Percentiles rank a stretch among this genome's conserved stretches.
Conservation (phyloP, 495 filamentous ascomycete genomes). For the Tuber borchii region DNA sequence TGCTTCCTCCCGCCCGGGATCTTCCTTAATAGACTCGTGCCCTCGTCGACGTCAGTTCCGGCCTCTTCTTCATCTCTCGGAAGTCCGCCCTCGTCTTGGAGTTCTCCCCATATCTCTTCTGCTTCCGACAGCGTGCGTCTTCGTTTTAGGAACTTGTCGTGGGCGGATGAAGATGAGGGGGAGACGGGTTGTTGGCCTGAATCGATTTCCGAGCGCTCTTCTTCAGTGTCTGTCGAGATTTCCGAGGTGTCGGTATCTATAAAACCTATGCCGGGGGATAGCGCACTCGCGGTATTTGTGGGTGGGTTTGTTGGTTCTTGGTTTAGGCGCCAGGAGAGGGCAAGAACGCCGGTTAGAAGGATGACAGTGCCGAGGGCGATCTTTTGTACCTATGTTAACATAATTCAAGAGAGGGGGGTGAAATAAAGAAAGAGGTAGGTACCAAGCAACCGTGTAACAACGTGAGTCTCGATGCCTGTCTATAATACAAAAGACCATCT, state of each 20-base stretch:
- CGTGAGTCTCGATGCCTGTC: conserved; percentile 71
- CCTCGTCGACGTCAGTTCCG: conserved; percentile 16
- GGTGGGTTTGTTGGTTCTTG: conserved; percentile 56
- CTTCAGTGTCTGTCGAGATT: conserved; percentile 43
- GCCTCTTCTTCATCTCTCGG: conserved; percentile 10
- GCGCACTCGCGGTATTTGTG: conserved; percentile 54
- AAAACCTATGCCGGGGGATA: conserved; percentile 64
- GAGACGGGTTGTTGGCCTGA: conserved; percentile 46
- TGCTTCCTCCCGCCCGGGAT: conserved; percentile 31
- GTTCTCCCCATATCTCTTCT: conserved; percentile 61
- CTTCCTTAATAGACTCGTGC: conserved; percentile 21
- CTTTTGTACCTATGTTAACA: conserved; percentile 19
- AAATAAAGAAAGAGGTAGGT: conserved; percentile 6
- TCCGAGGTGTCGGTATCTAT: conserved; percentile 51
- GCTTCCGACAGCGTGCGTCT: conserved; percentile 47
- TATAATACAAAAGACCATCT: conserved; percentile 95
- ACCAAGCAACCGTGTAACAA: conserved; percentile 66
- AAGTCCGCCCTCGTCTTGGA: conserved; percentile 52
- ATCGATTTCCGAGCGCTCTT: conserved; percentile 49
- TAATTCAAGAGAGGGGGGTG: background rate
- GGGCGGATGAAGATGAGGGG: conserved; percentile 26
- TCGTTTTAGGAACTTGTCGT: conserved; percentile 25
- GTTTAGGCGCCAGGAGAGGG: conserved; percentile 87
- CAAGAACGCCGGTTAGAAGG: conserved; percentile 78
- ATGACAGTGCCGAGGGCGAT: conserved; percentile 83